Percentiles rank a stretch among this genome's conserved stretches.
phyloP scores from a whole-genome alignment of 148 eudicot species.

The Heliosperma pusillum region DNA sequence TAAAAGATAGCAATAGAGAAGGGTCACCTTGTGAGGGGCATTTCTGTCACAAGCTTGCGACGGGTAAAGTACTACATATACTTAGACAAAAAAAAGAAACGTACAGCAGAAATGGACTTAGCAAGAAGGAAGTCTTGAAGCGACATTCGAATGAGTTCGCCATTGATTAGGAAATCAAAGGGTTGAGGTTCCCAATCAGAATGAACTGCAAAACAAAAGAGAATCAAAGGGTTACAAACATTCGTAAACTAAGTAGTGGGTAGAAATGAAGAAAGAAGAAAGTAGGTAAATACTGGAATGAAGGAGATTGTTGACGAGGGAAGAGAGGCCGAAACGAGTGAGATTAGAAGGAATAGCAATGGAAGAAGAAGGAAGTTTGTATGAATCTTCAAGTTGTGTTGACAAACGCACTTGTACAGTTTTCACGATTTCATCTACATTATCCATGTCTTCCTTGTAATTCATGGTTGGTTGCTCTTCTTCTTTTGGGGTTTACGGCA shows the following conservation, averaged over 20 bases:
- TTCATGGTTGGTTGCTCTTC: too few species aligned
- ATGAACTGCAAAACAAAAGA: conserved; percentile 36
- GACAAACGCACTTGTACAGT: conserved; percentile 65
- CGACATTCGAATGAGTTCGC: conserved; percentile 84
- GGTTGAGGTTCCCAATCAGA: conserved; percentile 72
- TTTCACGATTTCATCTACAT: conserved; percentile 37
- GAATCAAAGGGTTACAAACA: not conserved
- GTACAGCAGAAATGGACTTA: conserved; percentile 83
- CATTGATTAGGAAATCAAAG: conserved; percentile 81
- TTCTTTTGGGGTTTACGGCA: too few species aligned
- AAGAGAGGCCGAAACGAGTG: conserved; percentile 77
- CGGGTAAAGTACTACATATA: too few species aligned
- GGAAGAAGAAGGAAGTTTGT: conserved; percentile 51
- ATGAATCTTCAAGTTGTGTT: conserved; percentile 54
- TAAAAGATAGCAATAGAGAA: conserved; percentile 15
- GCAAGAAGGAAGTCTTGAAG: conserved; percentile 84
- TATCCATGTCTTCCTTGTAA: too few species aligned
- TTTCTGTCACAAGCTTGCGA: too few species aligned
- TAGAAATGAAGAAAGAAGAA: not conserved
- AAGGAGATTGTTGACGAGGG: conserved; percentile 69
- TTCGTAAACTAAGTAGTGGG: not conserved
- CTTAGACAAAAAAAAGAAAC: too few species aligned
- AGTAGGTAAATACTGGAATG: conserved; percentile 32
- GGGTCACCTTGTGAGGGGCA: too few species aligned
- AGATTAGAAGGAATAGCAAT: conserved; percentile 65